Percentiles rank a stretch among this genome's conserved stretches.
phyloP scores from a whole-genome alignment of 2,329 filamentous ascomycete genomes.

The Claviceps digitariae region DNA sequence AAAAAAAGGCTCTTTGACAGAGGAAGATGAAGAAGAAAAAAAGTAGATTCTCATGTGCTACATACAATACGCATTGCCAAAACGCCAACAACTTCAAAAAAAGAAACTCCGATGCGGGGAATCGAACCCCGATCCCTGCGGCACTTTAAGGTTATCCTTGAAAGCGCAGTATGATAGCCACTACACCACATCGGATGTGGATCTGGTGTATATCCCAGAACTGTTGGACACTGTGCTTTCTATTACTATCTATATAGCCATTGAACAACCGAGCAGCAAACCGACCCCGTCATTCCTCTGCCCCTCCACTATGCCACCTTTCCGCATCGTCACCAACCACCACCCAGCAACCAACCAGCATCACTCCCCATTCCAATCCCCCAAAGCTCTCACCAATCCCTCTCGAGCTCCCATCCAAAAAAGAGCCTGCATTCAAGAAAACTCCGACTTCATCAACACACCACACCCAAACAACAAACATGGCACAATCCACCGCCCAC shows the following conservation, averaged over 20 bases:
- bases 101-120: slow-evolving; percentile 7
- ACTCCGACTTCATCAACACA: neutral
- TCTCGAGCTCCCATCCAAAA: too few relatives aligned
- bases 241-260: neutral
- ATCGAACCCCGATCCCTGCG: slow-evolving; percentile 9
- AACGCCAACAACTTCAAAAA: neutral
- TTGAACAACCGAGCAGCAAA: neutral
- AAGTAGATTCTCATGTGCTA: too few relatives aligned
- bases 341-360: too few relatives aligned
- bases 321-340: too few relatives aligned
- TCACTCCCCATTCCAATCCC: neutral
- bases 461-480: slow-evolving; percentile 15
- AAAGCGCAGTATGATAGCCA: slow-evolving; percentile 10
- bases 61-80: neutral
- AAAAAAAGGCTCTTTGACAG: too few relatives aligned
- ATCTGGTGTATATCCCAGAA: neutral
- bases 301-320: neutral
- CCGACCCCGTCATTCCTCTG: too few relatives aligned
- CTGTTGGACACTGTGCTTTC: accelerated
- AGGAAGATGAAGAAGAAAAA: too few relatives aligned
- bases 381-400: neutral
- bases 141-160: neutral
- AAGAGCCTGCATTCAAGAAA: too few relatives aligned
- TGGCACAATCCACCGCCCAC: slow-evolving; percentile 51
- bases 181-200: slow-evolving; percentile 7